Base-by-base conservation (phyloP, 768 basidiomycete species). In the Mycena latifolia region DNA sequence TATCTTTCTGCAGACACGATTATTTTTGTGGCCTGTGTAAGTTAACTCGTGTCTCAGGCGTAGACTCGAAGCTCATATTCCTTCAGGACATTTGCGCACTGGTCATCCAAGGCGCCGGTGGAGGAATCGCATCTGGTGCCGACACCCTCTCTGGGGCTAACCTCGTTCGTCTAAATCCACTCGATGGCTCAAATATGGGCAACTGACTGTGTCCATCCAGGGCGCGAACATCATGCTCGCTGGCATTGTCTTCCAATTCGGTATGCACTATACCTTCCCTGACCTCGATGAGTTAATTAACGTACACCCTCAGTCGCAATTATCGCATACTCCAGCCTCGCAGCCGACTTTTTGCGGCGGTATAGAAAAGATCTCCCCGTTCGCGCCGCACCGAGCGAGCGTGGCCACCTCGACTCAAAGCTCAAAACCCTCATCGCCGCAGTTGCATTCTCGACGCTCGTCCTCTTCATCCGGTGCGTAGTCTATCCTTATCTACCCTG, bases 311-410 rank as follows among this genome's bases (percentile, higher is more conserved):
- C 66, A 87, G 85, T 76, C 11, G 79, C 80, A 41, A 82, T 88
- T 53, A 66, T 77, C 2, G 50, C 83, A 20, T 89, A 82, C 62
- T 74, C 81, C 1, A 29, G 76, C 22, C 80, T 79, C 10, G 83
- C 80, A 0, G 58, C 69, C 20, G 88, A 89, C 67, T 88, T 85
- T 70, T 76, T 84, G 64, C 22, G 82, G 15, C 83, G 85, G 3
- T 85, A 81, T 58, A 46, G 70, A 35, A 61, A 47, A 9, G 75
- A 84, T 54, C 70, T 72, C 24, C 86, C 85, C 8, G 48, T 82
- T 27, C 53, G 65, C 15, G 28, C 17, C 11, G 3, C 20, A 2
- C 35, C n/a, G 1, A 22, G 15, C 37, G 37, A 39, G 4, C 37
- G 37, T 14, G 37, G 37, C 12, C 8, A 9, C 4, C 37, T 39